phyloP scores from a whole-genome alignment of 306 rosid species.

The Carpinus viminea region DNA sequence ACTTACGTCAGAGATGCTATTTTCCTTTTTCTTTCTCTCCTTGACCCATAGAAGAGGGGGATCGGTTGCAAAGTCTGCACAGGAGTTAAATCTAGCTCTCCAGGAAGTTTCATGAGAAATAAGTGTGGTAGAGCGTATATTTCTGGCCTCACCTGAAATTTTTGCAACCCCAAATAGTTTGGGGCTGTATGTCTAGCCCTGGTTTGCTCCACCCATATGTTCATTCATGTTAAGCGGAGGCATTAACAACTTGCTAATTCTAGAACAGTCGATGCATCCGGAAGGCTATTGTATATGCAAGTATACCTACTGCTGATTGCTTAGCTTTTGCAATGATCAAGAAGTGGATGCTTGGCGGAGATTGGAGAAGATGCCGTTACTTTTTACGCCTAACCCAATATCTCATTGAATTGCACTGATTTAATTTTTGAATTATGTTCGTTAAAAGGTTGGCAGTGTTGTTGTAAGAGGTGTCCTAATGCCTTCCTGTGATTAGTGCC shows the following conservation, averaged over 20 bases:
- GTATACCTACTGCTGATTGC: constrained; percentile 46
- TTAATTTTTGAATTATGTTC: constrained; percentile 16
- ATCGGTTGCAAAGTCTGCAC: constrained; percentile 83
- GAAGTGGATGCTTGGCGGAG: constrained; percentile 15
- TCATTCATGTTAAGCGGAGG: constrained; percentile 42
- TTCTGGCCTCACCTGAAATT: constrained; percentile 23
- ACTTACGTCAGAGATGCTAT: constrained; percentile 17
- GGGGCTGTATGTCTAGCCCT: constrained; percentile 34
- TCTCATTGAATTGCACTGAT: constrained; percentile 24
- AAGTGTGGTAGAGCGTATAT: constrained; percentile 29
- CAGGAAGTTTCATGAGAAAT: constrained; percentile 69
- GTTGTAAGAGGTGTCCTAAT: constrained; percentile 6
- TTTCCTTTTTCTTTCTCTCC: constrained; percentile 28
- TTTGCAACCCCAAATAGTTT: constrained; percentile 42
- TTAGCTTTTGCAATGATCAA: constrained; percentile 36
- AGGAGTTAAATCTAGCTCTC: constrained; percentile 82
- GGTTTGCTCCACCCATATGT: constrained; percentile 47
- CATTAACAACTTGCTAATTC: constrained; percentile 50
- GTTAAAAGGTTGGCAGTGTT: constrained; percentile 14
- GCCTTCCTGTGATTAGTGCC: constrained; percentile 17
- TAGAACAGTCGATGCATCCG: constrained; percentile 31
- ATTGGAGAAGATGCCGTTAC: constrained; percentile 18
- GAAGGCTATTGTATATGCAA: constrained; percentile 34
- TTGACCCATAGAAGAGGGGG: constrained; percentile 81
- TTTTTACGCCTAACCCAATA: constrained; percentile 27